Evolutionary conservation across 345 rosid genomes (phyloP), one percentile per base, ranked within the genome.

Genomic region (Gossypium stocksii): DNA sequence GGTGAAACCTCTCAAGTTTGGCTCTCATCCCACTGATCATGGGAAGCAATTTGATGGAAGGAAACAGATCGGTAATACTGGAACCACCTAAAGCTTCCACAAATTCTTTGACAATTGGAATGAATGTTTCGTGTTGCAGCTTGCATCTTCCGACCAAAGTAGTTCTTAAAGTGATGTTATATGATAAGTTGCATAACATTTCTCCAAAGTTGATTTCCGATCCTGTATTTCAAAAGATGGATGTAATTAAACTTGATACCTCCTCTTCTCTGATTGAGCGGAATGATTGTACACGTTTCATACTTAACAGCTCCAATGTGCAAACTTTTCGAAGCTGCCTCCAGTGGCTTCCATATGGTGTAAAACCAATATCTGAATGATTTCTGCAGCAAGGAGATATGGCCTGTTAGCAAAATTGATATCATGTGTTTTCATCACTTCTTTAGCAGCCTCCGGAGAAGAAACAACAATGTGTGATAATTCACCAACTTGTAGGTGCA

Each of bases 371-470:
- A 56, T 56, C 60, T 56, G 60, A 19, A 56, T 9, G 27, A 56
- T 56, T 56, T 56, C 60, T 19, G 60, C 60, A 19, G 27, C 25
- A 56, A 19, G 60, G 60, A 56, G 60, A 56, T n/a, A 9, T 23
- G 61, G 70, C 48, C 70, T 46, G 38, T 14, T 12, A 51, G 72
- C 9, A 43, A 68, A 68, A 53, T 13, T 68, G 57, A 25, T 22
- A 8, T 70, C 58, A n/a, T 63, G 68, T 17, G 68, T 63, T 63
- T 63, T 63, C 68, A 63, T 38, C 2, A 63, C 15, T 44, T 63
- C 23, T 38, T 38, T 63, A 19, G 68, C 48, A 9, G 6, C 13
- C 2, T 9, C 68, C 9, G 68, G 48, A 3, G 49, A 63, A 38
- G 68, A 63, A 63, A 63, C 12, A 3, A 63, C 13, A 3, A 44